A percentile compares a stretch with the other conserved stretches of the same genome.
Evolutionary conservation across 2,329 filamentous ascomycete genomes (phyloP).

Genomic region (Phialocephala subalpina): DNA sequence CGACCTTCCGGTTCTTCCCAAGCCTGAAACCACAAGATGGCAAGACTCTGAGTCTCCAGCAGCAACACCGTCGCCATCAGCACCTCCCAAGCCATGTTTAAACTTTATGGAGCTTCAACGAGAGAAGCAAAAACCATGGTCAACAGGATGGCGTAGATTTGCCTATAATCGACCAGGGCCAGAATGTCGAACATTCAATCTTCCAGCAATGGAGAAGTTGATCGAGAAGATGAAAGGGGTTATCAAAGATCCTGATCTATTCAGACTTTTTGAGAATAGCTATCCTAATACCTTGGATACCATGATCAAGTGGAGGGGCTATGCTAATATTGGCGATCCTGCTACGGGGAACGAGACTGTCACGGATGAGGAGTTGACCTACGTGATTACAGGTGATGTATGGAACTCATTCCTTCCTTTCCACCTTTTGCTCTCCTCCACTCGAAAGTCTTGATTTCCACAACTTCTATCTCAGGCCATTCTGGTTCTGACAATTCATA

Average conservation of each 20-base stretch:
- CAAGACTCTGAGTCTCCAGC: neutral
- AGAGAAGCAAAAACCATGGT: constrained; percentile 33
- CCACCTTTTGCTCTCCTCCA: neutral
- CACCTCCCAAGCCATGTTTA: constrained; percentile 24
- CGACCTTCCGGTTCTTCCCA: neutral
- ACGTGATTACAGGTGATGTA: constrained; percentile 62
- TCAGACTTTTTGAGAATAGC: constrained; percentile 74
- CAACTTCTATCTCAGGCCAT: neutral
- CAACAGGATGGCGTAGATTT: constrained; percentile 72
- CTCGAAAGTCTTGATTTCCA: neutral
- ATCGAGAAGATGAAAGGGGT: constrained; percentile 73
- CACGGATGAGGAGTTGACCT: constrained; percentile 68
- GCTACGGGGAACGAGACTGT: constrained; percentile 27
- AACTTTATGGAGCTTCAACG: constrained; percentile 35
- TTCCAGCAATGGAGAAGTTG: constrained; percentile 77
- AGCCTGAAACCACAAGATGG: constrained; percentile 3
- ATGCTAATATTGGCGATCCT: constrained; percentile 54
- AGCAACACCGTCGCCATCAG: neutral
- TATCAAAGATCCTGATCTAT: constrained; percentile 79
- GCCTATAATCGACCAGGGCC: constrained; percentile 80
- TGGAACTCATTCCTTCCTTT: neutral
- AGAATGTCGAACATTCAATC: constrained; percentile 82
- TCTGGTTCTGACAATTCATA: constrained; percentile 14
- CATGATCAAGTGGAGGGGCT: constrained; percentile 73
- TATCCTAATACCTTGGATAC: constrained; percentile 82